These are phyloP conservation scores for Takakia lepidozioides DNA, from an alignment of 225 moss, liverwort and hornwort genomes.

Conservation along the genomic window DNA sequence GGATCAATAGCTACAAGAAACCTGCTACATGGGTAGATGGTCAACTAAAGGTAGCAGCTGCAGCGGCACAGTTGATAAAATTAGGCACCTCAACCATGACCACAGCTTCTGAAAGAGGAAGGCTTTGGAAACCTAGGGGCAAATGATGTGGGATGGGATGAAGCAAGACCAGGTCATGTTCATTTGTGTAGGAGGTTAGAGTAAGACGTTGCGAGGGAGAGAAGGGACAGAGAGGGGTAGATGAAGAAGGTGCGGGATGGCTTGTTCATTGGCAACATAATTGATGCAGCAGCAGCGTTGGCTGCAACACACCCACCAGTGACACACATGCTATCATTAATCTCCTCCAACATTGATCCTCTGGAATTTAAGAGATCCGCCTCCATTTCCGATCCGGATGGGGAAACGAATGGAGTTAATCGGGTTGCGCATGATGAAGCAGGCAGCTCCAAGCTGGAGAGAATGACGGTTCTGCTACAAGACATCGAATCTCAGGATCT, in stretches of 20 bases:
- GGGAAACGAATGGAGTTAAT: not conserved
- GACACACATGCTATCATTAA: constrained; percentile 33
- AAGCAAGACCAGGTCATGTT: no score
- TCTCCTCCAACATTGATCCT: constrained; percentile 12
- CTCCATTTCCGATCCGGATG: constrained; percentile 1
- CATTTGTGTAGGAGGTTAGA: no score
- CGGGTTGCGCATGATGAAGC: not conserved
- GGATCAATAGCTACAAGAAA: no score
- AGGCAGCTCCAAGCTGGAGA: constrained; percentile 11
- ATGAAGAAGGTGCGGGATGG: constrained; percentile 54
- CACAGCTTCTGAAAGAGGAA: no score
- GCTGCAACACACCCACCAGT: constrained; percentile 28
- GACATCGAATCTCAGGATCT: constrained; percentile 81
- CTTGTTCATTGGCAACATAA: constrained; percentile 31
- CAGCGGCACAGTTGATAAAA: no score
- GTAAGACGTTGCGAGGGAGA: no score
- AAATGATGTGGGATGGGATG: no score
- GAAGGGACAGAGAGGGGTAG: no score
- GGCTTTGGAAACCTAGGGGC: no score
- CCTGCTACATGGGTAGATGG: no score
- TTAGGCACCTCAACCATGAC: no score
- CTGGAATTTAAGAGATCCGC: constrained; percentile 6
- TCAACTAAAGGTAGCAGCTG: no score
- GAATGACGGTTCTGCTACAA: constrained; percentile 54
- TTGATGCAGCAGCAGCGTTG: constrained; percentile 26